Base-by-base conservation (phyloP, 345 rosid species). In the Trapa incisa region DNA sequence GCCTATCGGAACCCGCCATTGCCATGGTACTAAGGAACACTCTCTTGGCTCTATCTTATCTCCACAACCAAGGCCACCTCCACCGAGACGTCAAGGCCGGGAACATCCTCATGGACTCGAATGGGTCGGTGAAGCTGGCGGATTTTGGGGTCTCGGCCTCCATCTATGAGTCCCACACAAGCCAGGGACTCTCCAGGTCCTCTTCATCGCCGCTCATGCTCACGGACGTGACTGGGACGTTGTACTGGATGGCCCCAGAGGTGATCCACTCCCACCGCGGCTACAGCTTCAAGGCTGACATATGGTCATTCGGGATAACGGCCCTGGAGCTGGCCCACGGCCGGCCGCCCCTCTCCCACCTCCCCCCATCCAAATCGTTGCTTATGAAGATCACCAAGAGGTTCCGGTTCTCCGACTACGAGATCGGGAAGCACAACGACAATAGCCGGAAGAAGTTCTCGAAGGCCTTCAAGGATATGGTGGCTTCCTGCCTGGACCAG, bases 191-290 rank as follows among this genome's bases (percentile, higher is more conserved):
- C n/a, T 37, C 73, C 0, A 11, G 47, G 0, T 73, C 72, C 13
- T 53, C 72, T 22, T 79, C 88, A 0, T 73, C 92, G 5, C 68
- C 83, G 56, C 52, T 76, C 71, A 75, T 79, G 82, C 74, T 89
- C 6, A 88, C 89, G 1, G 91, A 88, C 74, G 56, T 89, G 35
- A 84, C 98, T 0, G 96, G 98, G 13, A 88, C 96, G 0, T 93
- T 93, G 1, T 92, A 89, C 65, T 92, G 98, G 98, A 92, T 92
- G 96, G 96, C 98, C 32, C 98, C 96, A 3, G 98, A 89, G 81
- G 98, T 92, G 70, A 86, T 92, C 47, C 98, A 88, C 75, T 88
- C 98, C 1, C 98, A 89, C 74, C 84, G 76, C 1, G 96, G 96
- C 41, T 89, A 92, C 36, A 83, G 96, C 72, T 84, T 85, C 77